Evolutionary conservation across 108 stramenopile species (phyloP).

Genomic region (Mediolabrus comicus): DNA sequence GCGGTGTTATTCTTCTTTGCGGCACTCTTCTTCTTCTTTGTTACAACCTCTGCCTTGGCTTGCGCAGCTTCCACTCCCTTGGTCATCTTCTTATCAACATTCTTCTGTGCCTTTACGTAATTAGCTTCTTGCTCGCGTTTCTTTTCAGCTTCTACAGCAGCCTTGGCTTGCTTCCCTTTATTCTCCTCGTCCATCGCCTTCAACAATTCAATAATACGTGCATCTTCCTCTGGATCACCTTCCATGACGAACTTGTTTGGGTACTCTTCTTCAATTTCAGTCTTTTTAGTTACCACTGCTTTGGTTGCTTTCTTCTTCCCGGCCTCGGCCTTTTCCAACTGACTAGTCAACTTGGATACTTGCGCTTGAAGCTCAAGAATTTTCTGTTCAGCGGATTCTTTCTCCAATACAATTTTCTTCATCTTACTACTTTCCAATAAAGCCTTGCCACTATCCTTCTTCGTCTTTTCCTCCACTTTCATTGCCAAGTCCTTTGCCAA

Average conservation of each 20-base stretch:
- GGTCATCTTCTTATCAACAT: slow-evolving; percentile 10
- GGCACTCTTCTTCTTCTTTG: slow-evolving; percentile 5
- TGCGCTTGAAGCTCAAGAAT: background rate
- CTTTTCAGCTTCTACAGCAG: slow-evolving; percentile 16
- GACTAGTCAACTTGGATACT: slow-evolving; percentile 3
- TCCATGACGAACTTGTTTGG: slow-evolving; percentile 32
- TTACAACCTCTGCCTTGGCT: slow-evolving; percentile 24
- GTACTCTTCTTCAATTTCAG: slow-evolving; percentile 40
- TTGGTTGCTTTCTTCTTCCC: background rate
- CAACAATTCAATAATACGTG: slow-evolving; percentile 34
- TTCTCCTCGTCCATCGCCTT: slow-evolving; percentile 45
- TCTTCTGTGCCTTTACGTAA: slow-evolving; percentile 24
- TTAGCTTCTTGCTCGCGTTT: slow-evolving; percentile 32
- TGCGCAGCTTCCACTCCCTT: slow-evolving; percentile 38
- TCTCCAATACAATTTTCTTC: slow-evolving; percentile 22
- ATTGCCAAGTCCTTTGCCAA: slow-evolving; percentile 35
- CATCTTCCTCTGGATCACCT: slow-evolving; percentile 33
- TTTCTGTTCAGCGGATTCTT: slow-evolving; percentile 12
- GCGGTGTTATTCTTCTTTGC: background rate
- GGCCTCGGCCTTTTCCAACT: slow-evolving; percentile 1
- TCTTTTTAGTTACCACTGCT: slow-evolving; percentile 1
- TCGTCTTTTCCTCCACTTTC: slow-evolving; percentile 24
- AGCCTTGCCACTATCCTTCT: slow-evolving; percentile 9
- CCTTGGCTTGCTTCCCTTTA: slow-evolving; percentile 14
- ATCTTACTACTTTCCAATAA: slow-evolving; percentile 24